Conservation (phyloP, 2,329 filamentous ascomycete species). For the Aspergillus sp. region DNA sequence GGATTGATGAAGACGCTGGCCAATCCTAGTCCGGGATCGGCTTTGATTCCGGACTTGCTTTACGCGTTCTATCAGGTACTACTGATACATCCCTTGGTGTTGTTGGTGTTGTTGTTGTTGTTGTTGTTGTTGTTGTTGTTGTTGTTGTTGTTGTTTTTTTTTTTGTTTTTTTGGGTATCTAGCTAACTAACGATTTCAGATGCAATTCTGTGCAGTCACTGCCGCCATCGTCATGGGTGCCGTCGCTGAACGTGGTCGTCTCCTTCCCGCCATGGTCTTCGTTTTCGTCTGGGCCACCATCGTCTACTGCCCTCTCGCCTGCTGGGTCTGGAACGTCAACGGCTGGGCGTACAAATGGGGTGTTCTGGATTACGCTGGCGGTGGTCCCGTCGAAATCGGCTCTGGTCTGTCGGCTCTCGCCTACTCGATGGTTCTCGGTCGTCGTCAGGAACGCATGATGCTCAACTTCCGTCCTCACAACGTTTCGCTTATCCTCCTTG, state of each 20-base stretch:
- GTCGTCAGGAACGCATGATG: slow-evolving; percentile 99
- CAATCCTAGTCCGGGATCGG: slow-evolving; percentile 77
- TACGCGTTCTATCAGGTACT: slow-evolving; percentile 88
- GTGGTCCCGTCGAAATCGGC: slow-evolving; percentile 93
- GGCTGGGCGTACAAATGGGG: slow-evolving; percentile 90
- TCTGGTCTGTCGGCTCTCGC: slow-evolving; percentile 90
- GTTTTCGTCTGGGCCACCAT: slow-evolving; percentile 93
- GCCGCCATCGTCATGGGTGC: slow-evolving; percentile 86
- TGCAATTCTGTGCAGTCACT: slow-evolving; percentile 96
- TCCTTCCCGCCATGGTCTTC: slow-evolving; percentile 92
- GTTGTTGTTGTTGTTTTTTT: too few species aligned
- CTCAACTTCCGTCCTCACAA: slow-evolving; percentile 99
- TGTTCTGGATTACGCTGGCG: slow-evolving; percentile 92
- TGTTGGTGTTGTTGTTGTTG: too few species aligned
- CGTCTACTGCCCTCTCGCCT: slow-evolving; percentile 93
- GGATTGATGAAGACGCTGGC: slow-evolving; percentile 79
- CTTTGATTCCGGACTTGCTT: slow-evolving; percentile 79
- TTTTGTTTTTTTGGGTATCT: too few species aligned
- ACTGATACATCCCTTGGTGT: neutral
- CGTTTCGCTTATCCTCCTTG: slow-evolving; percentile 92
- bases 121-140: too few species aligned
- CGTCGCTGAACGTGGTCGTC: slow-evolving; percentile 86
- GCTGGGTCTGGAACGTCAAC: slow-evolving; percentile 93
- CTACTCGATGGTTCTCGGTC: slow-evolving; percentile 91
- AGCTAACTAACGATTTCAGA: slow-evolving; percentile 43